Percentiles rank a stretch among this genome's conserved stretches.
phyloP scores from a whole-genome alignment of 1,284 basidiomycete species.

The Tylopilus sp. region DNA sequence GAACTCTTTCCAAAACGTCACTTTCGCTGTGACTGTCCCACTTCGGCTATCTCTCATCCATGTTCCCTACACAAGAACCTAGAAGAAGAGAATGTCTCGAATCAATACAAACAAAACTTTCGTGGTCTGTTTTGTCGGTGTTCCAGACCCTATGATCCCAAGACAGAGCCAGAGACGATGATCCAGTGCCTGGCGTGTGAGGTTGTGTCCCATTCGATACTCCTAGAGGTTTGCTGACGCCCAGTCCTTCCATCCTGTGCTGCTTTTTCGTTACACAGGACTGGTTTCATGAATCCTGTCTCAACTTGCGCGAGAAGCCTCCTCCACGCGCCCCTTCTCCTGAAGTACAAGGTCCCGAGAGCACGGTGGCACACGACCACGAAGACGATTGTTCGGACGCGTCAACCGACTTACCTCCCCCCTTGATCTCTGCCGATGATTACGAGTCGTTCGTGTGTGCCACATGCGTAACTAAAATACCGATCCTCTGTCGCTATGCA shows the following conservation, averaged over 20 bases:
- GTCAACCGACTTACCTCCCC: slow-evolving; percentile 71
- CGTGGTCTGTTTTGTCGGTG: slow-evolving; percentile 77
- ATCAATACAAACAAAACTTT: slow-evolving; percentile 81
- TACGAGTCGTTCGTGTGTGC: slow-evolving; percentile 81
- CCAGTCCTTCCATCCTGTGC: not conserved
- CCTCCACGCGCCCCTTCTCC: slow-evolving; percentile 56
- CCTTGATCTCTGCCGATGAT: slow-evolving; percentile 70
- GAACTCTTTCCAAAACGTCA: slow-evolving; percentile 86
- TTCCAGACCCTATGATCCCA: slow-evolving; percentile 72
- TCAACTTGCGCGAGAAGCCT: slow-evolving; percentile 77
- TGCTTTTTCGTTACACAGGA: slow-evolving; percentile 57
- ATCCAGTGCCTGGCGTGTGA: slow-evolving; percentile 87
- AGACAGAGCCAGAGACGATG: slow-evolving; percentile 82
- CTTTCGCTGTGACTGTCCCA: slow-evolving; percentile 87
- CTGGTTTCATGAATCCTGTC: slow-evolving; percentile 89
- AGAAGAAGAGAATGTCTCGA: slow-evolving; percentile 67
- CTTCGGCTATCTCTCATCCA: slow-evolving; percentile 62
- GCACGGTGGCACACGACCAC: slow-evolving; percentile 39
- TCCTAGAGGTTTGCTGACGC: slow-evolving; percentile 11
- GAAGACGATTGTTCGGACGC: slow-evolving; percentile 69
- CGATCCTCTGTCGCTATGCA: slow-evolving; percentile 67
- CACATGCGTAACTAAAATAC: slow-evolving; percentile 66
- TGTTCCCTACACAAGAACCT: slow-evolving; percentile 68
- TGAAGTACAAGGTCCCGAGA: slow-evolving; percentile 40
- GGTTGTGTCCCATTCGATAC: slow-evolving; percentile 53